A percentile compares a stretch with the other conserved stretches of the same genome.
phyloP scores from a whole-genome alignment of 169 alveolate genomes.

The Cryptosporidium sp. region DNA sequence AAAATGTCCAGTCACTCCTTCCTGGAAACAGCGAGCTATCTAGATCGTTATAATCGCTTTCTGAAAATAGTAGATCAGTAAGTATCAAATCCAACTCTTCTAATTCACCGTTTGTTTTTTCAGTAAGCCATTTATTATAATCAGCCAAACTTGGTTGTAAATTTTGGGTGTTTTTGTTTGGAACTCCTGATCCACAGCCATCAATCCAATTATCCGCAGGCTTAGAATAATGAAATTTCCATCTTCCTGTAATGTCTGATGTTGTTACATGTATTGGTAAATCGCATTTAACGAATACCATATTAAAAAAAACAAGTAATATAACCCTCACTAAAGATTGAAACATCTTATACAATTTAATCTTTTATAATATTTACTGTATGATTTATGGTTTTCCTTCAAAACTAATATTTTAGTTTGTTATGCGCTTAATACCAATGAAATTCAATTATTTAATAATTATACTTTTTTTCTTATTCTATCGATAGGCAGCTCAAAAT shows the following conservation, averaged over 20 bases:
- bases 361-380: neutral
- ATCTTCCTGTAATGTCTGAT: slow-evolving; percentile 77
- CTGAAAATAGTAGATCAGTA: slow-evolving; percentile 32
- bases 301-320: neutral
- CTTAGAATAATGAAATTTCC: slow-evolving; percentile 71
- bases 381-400: neutral
- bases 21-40: neutral
- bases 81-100: slow-evolving; percentile 5
- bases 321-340: neutral
- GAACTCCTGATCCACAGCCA: slow-evolving; percentile 80
- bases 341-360: neutral
- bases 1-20: slow-evolving; percentile 73
- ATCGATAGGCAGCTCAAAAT: neutral
- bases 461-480: neutral
- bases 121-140: slow-evolving; percentile 46
- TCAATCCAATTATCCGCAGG: slow-evolving; percentile 65
- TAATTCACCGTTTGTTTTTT: slow-evolving; percentile 18
- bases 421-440: neutral
- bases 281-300: slow-evolving; percentile 52
- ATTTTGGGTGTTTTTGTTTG: slow-evolving; percentile 79
- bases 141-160: slow-evolving; percentile 74
- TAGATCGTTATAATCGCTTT: neutral
- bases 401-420: neutral
- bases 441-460: neutral
- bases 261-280: slow-evolving; percentile 81